Conservation (phyloP, 148 eudicot genomes). For the Amaranthus hypochondriacus region DNA sequence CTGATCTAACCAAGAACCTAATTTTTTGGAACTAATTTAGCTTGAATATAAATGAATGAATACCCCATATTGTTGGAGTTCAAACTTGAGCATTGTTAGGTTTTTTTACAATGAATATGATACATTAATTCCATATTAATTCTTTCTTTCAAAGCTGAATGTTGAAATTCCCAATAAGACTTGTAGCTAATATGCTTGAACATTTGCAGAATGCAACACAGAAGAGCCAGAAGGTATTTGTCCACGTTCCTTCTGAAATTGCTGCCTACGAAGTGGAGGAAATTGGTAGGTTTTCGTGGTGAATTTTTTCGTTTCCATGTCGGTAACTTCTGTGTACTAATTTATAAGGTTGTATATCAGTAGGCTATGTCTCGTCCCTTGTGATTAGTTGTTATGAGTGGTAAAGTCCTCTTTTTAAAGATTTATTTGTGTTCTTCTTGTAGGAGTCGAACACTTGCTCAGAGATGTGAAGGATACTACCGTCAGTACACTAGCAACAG, state of each 20-base stretch:
- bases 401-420: neutral
- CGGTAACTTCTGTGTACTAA: neutral
- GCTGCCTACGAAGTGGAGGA: constrained; percentile 99
- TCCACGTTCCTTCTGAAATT: constrained; percentile 90
- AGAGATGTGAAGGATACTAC: constrained; percentile 99
- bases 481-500: constrained; percentile 92
- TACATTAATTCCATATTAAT: neutral
- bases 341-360: neutral
- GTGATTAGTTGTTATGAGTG: neutral
- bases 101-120: too few relatives aligned
- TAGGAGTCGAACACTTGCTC: constrained; percentile 97
- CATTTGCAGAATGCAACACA: constrained; percentile 85
- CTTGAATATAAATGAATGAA: too few relatives aligned
- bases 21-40: too few relatives aligned
- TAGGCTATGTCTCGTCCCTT: neutral
- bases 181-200: neutral
- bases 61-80: too few relatives aligned
- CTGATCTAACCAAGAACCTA: too few relatives aligned
- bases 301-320: neutral
- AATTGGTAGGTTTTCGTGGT: constrained; percentile 49
- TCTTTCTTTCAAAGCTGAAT: neutral
- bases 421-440: constrained; percentile 7
- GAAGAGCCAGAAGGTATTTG: constrained; percentile 95
- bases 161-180: neutral
- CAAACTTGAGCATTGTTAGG: too few relatives aligned